Conservation (phyloP, 2,329 filamentous ascomycete species). For the Oidium heveae region DNA sequence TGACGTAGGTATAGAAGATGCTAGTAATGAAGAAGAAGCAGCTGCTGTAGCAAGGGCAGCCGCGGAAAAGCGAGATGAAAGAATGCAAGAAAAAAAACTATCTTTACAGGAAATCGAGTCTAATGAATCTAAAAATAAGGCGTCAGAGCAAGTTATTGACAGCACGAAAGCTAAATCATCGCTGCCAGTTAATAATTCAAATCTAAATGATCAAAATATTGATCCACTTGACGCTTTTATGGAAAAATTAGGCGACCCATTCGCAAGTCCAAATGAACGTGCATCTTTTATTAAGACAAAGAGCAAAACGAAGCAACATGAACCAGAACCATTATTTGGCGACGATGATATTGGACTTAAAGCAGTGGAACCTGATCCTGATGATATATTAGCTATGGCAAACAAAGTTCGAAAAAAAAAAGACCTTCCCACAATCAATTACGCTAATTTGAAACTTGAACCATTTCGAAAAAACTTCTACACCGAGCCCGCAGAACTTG, state of each 20-base stretch:
- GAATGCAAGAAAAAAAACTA: conserved; percentile 21
- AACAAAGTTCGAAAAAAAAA: conserved; percentile 58
- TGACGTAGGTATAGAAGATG: conserved; percentile 51
- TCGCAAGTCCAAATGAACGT: conserved; percentile 17
- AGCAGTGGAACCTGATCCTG: conserved; percentile 35
- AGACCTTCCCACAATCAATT: conserved; percentile 72
- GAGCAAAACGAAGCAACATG: conserved; percentile 27
- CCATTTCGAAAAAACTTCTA: conserved; percentile 88
- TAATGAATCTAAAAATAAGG: conserved; percentile 23
- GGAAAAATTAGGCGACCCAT: conserved; percentile 31
- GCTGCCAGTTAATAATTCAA: conserved; percentile 5
- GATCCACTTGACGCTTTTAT: conserved; percentile 97
- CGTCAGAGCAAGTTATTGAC: conserved; percentile 13
- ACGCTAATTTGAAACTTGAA: conserved; percentile 63
- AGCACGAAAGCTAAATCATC: conserved; percentile 10
- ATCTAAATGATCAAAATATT: conserved; percentile 43
- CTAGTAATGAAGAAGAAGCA: conserved; percentile 65
- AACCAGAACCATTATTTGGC: conserved; percentile 68
- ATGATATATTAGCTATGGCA: conserved; percentile 36
- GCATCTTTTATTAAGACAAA: conserved; percentile 11
- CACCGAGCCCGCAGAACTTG: conserved; percentile 64
- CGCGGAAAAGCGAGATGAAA: conserved; percentile 59
- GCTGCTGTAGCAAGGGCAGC: conserved; percentile 66
- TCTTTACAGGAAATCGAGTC: conserved; percentile 12
- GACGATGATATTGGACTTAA: conserved; percentile 51